phyloP scores from a whole-genome alignment of 768 basidiomycete species.

The Boletus speciosus region DNA sequence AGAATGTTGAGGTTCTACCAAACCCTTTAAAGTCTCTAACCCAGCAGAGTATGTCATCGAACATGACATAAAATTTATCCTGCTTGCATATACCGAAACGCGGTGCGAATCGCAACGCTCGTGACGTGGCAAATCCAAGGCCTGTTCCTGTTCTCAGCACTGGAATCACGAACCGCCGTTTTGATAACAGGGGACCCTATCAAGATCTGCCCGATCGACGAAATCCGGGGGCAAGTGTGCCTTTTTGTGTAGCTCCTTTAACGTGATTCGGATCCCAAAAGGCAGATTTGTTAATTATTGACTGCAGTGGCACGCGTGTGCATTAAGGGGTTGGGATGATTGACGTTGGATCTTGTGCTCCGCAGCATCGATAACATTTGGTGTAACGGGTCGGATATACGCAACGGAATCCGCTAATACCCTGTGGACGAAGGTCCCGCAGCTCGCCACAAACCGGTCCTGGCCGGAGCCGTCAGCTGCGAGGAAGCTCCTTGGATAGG shows the following conservation, averaged over 20 bases:
- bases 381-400: no score
- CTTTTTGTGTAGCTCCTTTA: background rate
- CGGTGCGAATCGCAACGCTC: background rate
- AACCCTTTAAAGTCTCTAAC: constrained; percentile 8
- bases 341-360: constrained; percentile 16
- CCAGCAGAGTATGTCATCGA: background rate
- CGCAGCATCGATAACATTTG: background rate
- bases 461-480: constrained; percentile 1
- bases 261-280: background rate
- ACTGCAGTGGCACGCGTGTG: background rate
- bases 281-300: background rate
- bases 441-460: background rate
- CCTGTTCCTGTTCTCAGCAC: background rate
- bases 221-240: background rate
- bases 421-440: background rate
- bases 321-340: background rate
- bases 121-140: background rate
- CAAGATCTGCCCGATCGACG: background rate
- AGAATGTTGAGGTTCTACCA: background rate
- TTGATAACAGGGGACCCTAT: background rate
- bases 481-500: constrained; percentile 5
- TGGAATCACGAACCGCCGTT: background rate
- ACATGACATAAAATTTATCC: background rate
- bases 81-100: background rate
- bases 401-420: no score